Percentiles rank a stretch among this genome's conserved stretches.
Evolutionary conservation across 805 yeast genomes (phyloP).

Genomic region (Suhomyces xylopsoci): DNA sequence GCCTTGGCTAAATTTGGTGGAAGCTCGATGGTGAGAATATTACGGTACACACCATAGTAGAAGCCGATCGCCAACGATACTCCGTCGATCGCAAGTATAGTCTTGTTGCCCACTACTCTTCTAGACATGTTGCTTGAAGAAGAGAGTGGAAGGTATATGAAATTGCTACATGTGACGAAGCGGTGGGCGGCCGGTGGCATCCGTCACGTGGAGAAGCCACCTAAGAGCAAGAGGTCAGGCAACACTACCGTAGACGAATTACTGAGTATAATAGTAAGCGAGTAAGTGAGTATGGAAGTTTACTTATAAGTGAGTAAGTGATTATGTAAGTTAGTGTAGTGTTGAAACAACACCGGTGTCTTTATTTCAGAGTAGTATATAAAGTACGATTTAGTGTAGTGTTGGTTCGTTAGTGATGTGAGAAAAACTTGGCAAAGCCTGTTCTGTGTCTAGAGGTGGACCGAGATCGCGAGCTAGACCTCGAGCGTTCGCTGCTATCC

Average conservation of each 20-base stretch:
- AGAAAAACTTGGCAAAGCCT: conserved; percentile 17
- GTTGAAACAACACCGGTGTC: not conserved
- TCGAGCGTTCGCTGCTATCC: not conserved
- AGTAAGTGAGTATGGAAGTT: not conserved
- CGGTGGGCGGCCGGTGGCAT: not conserved
- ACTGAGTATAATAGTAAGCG: not conserved
- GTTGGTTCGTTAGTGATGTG: conserved; percentile 1
- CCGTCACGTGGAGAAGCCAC: not conserved
- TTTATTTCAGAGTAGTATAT: not conserved
- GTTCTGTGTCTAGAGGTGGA: conserved; percentile 10
- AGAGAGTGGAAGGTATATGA: not conserved
- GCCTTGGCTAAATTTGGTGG: conserved; percentile 52
- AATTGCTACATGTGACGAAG: not conserved
- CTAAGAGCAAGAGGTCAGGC: not conserved
- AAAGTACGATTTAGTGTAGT: too few relatives aligned
- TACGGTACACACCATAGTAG: conserved; percentile 22
- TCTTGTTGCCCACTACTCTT: conserved; percentile 30
- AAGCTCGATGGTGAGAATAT: conserved; percentile 25
- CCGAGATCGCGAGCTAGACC: conserved; percentile 10
- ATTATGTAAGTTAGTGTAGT: too few relatives aligned
- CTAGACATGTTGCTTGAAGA: conserved; percentile 6
- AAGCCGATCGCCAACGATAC: conserved; percentile 26
- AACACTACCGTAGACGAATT: not conserved
- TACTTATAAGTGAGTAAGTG: not conserved
- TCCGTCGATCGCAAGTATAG: conserved; percentile 21